Base-by-base conservation (phyloP, 2,329 filamentous ascomycete species). In the Aotearoamyces nothofagi region DNA sequence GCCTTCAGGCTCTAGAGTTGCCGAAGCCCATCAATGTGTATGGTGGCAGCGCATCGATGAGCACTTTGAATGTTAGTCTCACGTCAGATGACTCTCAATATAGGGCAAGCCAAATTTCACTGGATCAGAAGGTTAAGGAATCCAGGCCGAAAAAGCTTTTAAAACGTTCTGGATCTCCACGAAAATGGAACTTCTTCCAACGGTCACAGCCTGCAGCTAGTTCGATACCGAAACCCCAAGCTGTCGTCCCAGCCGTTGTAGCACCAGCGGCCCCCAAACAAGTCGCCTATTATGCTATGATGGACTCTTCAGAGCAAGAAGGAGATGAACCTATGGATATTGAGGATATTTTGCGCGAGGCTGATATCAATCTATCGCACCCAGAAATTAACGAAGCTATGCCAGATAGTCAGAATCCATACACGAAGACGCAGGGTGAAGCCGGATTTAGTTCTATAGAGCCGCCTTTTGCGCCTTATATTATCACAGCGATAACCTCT, bases 141-240 rank as follows among this genome's bases (percentile, higher is more conserved):
- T 55, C 56, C n/a, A 35, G 37, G 1, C 53, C 64, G 0, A 72
- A 63, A 47, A 75, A 73, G 45, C 47, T 69, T 13, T 56, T 59
- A 13, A 74, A 71, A 45, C 57, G 59, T 30, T 46, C 60, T 1
- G 62, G 66, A 15, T 68, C 69, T 12, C 46, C 46, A 14, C 60
- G 64, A 5, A 72, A 65, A 39, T 77, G 71, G 71, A 75, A 73
- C 37, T 46, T 75, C 9, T 76, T 77, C 39, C 60, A 69, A 27
- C 58, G 68, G 26, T 64, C 64, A 0, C 63, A 68, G 16, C 7
- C 23, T 9, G 13, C 9, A 16, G 31, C 11, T 26, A 33, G 20
- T 15, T 24, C 2, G 28, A 44, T 12, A 22, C 24, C 2, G 33
- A 26, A 27, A 13, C 7, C 51, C 2, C 55, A 66, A n/a, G 45